Evolutionary conservation across 768 basidiomycete species (phyloP).

Genomic region (Naganishia friedmannii): DNA sequence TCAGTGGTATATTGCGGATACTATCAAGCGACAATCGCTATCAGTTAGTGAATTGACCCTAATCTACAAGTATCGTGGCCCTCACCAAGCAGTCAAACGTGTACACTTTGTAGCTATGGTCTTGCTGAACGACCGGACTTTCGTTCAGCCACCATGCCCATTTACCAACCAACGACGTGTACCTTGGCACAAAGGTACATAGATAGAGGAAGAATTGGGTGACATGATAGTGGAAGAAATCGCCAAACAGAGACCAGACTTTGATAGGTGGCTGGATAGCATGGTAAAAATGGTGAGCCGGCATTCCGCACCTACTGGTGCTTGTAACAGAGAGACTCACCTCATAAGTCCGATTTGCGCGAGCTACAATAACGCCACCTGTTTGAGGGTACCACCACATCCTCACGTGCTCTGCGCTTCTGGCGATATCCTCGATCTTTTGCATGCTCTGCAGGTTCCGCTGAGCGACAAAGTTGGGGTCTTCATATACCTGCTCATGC

Average conservation of each 20-base stretch:
- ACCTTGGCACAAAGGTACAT: conserved; percentile 62
- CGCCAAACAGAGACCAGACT: conserved; percentile 11
- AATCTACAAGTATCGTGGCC: conserved; percentile 4
- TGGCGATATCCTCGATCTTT: conserved; percentile 49
- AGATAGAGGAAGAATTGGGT: conserved; percentile 80
- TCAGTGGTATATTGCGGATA: conserved; percentile 92
- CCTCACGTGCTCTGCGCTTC: conserved; percentile 78
- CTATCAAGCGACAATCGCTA: conserved; percentile 52
- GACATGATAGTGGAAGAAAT: conserved; percentile 72
- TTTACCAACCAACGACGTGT: conserved; percentile 63
- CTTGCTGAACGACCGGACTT: conserved; percentile 61
- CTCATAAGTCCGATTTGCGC: conserved; percentile 71
- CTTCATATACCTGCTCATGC: not conserved
- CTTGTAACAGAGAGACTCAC: conserved; percentile 56
- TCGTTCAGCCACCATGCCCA: conserved; percentile 63
- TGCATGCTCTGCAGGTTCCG: conserved; percentile 13
- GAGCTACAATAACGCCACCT: conserved; percentile 67
- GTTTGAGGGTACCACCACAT: conserved; percentile 93
- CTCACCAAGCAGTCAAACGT: conserved; percentile 89
- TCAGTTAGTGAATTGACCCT: not conserved
- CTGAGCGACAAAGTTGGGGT: not conserved
- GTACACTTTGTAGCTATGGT: conserved; percentile 78
- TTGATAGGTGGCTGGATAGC: conserved; percentile 48
- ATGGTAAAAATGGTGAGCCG: not conserved
- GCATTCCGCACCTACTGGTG: not conserved